Evolutionary conservation across 1,139 yeast genomes (phyloP).

Genomic region (Blastobotrys indianensis): DNA sequence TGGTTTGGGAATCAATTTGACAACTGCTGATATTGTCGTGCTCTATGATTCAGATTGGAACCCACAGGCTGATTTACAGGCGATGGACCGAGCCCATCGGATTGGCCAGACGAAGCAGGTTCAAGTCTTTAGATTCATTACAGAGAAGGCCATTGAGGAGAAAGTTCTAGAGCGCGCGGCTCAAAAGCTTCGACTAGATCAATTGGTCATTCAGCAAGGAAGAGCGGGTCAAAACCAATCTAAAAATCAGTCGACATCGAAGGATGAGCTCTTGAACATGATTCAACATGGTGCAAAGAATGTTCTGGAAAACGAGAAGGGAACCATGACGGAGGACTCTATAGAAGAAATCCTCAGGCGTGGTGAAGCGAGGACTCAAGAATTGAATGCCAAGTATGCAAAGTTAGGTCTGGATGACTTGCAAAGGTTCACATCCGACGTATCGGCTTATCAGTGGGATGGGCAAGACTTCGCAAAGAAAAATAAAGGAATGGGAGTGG

Average conservation of each 20-base stretch:
- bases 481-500: constrained; percentile 39
- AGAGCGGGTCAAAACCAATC: constrained; percentile 51
- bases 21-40: constrained; percentile 87
- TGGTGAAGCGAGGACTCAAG: constrained; percentile 79
- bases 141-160: constrained; percentile 94
- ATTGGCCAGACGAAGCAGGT: constrained; percentile 98
- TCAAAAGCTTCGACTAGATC: constrained; percentile 86
- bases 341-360: constrained; percentile 71
- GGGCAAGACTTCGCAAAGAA: constrained; percentile 85
- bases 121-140: constrained; percentile 82
- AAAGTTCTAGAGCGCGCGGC: constrained; percentile 95
- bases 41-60: constrained; percentile 97
- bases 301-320: constrained; percentile 50
- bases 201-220: constrained; percentile 93
- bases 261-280: constrained; percentile 89
- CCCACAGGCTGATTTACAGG: constrained; percentile 97
- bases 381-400: constrained; percentile 71
- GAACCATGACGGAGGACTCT: constrained; percentile 48
- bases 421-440: constrained; percentile 79
- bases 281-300: constrained; percentile 95
- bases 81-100: constrained; percentile 98
- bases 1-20: constrained; percentile 91
- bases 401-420: constrained; percentile 86
- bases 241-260: constrained; percentile 40
- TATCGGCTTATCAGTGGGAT: constrained; percentile 93